Conservation (phyloP, 306 rosid genomes). For the Vicia villosa region DNA sequence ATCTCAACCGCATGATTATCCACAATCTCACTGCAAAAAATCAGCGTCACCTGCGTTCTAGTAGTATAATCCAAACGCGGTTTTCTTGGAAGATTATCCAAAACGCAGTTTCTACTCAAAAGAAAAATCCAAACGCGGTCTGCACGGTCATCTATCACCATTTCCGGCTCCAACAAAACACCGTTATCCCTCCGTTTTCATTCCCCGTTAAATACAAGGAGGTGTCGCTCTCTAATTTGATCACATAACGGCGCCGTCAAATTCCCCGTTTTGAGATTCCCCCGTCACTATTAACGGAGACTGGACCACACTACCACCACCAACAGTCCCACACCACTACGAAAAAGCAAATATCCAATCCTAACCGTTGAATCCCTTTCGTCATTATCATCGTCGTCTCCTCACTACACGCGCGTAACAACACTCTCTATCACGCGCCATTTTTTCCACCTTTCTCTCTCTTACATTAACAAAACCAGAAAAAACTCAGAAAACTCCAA, state of each 20-base stretch:
- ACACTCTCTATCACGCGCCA: conserved; percentile 34
- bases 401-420: conserved; percentile 44
- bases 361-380: conserved; percentile 47
- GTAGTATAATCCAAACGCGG: neutral
- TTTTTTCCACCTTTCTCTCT: conserved; percentile 31
- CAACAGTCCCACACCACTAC: conserved; percentile 36
- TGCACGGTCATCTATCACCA: neutral
- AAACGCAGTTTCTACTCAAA: neutral
- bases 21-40: neutral
- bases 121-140: conserved; percentile 1
- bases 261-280: conserved; percentile 74
- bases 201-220: conserved; percentile 3
- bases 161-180: conserved; percentile 6
- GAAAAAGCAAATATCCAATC: conserved; percentile 53
- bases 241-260: conserved; percentile 96
- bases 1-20: conserved; percentile 41
- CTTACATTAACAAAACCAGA: conserved; percentile 32
- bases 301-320: conserved; percentile 63
- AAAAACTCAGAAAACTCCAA: conserved; percentile 15
- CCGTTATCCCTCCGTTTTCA: neutral
- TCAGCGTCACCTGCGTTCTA: conserved; percentile 24
- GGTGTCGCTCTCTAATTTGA: conserved; percentile 45
- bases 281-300: conserved; percentile 65
- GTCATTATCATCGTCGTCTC: conserved; percentile 48
- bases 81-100: neutral